Evolutionary conservation across 495 filamentous ascomycete species (phyloP), one percentile per base, ranked within the genome.

Genomic region (Durotheca rogersii): DNA sequence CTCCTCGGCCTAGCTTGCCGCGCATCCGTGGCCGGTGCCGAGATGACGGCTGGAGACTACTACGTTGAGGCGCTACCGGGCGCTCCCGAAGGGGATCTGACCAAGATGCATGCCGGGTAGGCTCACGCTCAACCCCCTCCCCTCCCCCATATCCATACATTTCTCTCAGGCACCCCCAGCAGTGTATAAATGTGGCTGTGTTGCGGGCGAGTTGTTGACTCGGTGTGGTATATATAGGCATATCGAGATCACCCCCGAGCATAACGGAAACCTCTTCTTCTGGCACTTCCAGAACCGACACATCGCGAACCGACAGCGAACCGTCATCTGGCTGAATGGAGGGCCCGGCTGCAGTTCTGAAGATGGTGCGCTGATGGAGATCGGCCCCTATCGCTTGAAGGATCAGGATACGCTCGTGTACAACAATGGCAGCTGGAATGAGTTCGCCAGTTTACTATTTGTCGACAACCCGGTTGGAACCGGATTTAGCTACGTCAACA

Each of bases 61-160:
- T 98, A 85, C 72, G 85, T 98, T 16, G 79, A 81, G 49, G 79
- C 79, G 6, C 73, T 98, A 14, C 93, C 93, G 3, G 93, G 93
- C 23, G 83, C 82, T n/a, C 93, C 93, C 10, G 76, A 82, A 29
- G 87, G 85, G 0, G 86, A 90, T 6, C 66, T 90, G 47, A 65
- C 94, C 56, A 96, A 95, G 74, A 96, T 97, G 91, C 92, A 96
- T 77, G 93, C 93, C 70, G 93, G 92, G 90, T 96, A 69, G 74
- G 86, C 73, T 18, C 11, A 33, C 23, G 39, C 27, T 27, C 23
- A 27, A 27, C 9, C 34, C 30, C 31, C 42, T 19, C 14, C n/a
- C n/a, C n/a, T n/a, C n/a, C n/a, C n/a, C n/a, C n/a, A n/a, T n/a
- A n/a, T n/a, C n/a, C n/a, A n/a, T n/a, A n/a, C n/a, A n/a, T n/a